Base-by-base conservation (phyloP, 768 basidiomycete genomes). In the Leccinum variicolor region DNA sequence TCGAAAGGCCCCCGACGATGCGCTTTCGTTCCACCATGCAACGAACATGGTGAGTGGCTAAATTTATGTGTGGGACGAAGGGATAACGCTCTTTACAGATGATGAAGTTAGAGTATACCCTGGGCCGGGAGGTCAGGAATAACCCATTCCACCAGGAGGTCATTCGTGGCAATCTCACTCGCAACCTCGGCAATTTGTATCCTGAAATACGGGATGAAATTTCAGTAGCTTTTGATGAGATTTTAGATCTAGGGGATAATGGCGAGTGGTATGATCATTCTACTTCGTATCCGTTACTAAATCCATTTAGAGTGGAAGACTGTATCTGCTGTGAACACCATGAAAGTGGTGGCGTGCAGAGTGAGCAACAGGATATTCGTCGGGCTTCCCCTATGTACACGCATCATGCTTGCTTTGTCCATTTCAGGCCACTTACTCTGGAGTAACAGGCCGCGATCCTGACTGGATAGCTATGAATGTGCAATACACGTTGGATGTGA, bases 1-100 rank as follows among this genome's bases (percentile, higher is more conserved):
- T 13, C 65, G 71, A 8, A 77, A 71, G 50, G 76, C 76, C 9
- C 69, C 78, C 0, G 76, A 77, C 15, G 73, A 74, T 29, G 59
- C 59, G 6, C 64, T 82, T 28, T 79, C 78, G 4, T 65, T 77
- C 31, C 19, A 47, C 0, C 71, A 66, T n/a, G 72, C 73, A 2
- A 52, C 60, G 7, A 64, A 58, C 15, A 74, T 78, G 28, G 79
- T 48, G 25, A 48, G 47, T 8, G 7, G 72, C 21, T 45, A n/a
- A 3, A 5, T 25, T 10, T 23, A 7, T n/a, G 29, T 21, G 47
- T 8, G 11, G 29, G 17, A 29, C 7, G 6, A 19, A 17, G 17
- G 13, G 0, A 3, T 34, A 6, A 33, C 15, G 3, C 17, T 6
- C 2, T 52, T 26, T 4, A 31, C 50, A 82, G 80, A 33, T 59